Percentiles rank a stretch among this genome's conserved stretches.
These are phyloP conservation scores for Aspergillus fumigatus DNA, from an alignment of 2,329 filamentous ascomycete species.

Conservation along the genomic window DNA sequence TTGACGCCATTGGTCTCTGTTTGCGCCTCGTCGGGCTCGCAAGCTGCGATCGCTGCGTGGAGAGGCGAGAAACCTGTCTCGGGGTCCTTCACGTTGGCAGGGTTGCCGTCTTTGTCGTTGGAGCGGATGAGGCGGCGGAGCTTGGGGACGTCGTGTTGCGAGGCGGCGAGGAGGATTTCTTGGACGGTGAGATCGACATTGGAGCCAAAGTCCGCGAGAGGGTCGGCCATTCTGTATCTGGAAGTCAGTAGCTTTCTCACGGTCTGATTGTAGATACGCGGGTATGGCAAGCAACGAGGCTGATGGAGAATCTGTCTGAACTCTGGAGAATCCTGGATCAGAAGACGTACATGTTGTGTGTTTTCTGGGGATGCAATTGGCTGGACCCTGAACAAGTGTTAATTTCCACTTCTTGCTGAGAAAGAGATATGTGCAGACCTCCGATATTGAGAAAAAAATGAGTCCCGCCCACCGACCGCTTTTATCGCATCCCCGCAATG, in stretches of 20 bases:
- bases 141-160: constrained; percentile 62
- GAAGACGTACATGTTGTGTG: not conserved
- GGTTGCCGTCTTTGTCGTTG: constrained; percentile 44
- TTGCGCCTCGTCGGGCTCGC: constrained; percentile 41
- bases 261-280: not conserved
- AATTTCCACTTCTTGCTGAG: not conserved
- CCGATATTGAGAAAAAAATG: not conserved
- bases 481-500: not conserved
- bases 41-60: constrained; percentile 82
- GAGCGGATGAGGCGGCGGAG: constrained; percentile 66
- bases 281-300: constrained; percentile 6
- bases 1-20: constrained; percentile 12
- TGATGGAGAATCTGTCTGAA: not conserved
- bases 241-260: not conserved
- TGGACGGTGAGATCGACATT: constrained; percentile 45
- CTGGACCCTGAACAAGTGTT: not conserved
- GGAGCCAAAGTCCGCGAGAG: constrained; percentile 24
- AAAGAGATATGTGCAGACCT: not conserved
- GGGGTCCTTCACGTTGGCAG: constrained; percentile 73
- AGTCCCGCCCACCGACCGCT: not conserved
- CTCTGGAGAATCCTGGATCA: not conserved
- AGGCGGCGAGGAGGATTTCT: constrained; percentile 61
- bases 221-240: constrained; percentile 19
- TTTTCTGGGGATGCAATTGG: not conserved
- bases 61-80: constrained; percentile 82